Evolutionary conservation across 805 yeast genomes (phyloP).

Genomic region (Yamadazyma sp.): DNA sequence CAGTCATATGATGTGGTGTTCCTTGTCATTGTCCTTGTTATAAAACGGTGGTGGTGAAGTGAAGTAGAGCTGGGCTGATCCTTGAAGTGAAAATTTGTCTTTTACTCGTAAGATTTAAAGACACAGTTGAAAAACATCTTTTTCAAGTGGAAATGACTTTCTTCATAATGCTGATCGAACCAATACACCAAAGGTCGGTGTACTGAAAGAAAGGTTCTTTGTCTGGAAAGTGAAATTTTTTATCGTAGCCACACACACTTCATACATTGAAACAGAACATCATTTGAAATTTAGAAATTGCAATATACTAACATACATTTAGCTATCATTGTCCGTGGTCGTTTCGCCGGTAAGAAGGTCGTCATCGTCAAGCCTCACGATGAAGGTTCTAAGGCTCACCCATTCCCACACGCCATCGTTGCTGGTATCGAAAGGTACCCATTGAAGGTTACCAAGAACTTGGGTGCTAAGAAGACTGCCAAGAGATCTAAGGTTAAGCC

Average conservation of each 20-base stretch:
- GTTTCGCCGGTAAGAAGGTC: constrained; percentile 99
- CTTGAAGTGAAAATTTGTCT: too few species aligned
- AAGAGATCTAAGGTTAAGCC: constrained; percentile 99
- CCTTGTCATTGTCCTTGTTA: too few species aligned
- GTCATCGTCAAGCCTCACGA: constrained; percentile 98
- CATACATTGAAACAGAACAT: neutral
- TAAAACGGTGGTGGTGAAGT: too few species aligned
- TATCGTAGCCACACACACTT: neutral
- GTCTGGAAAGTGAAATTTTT: too few species aligned
- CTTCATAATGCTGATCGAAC: too few species aligned
- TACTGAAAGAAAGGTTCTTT: too few species aligned
- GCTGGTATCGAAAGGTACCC: constrained; percentile 99
- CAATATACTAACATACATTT: constrained; percentile 35
- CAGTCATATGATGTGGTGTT: too few species aligned
- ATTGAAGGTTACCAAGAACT: constrained; percentile 90
- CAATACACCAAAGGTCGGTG: too few species aligned
- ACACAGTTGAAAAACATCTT: too few species aligned
- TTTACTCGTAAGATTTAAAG: too few species aligned
- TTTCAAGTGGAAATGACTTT: too few species aligned
- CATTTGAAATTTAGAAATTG: neutral
- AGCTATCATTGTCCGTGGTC: constrained; percentile 99
- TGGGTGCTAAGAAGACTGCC: constrained; percentile 94
- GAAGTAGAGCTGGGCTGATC: too few species aligned
- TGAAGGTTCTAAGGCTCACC: constrained; percentile 98
- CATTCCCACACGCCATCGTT: constrained; percentile 98